Percentiles rank a stretch among this genome's conserved stretches.
These are phyloP conservation scores for Calamus simplicifolius DNA, from an alignment of 176 grass and related monocot species.

Conservation along the genomic window DNA sequence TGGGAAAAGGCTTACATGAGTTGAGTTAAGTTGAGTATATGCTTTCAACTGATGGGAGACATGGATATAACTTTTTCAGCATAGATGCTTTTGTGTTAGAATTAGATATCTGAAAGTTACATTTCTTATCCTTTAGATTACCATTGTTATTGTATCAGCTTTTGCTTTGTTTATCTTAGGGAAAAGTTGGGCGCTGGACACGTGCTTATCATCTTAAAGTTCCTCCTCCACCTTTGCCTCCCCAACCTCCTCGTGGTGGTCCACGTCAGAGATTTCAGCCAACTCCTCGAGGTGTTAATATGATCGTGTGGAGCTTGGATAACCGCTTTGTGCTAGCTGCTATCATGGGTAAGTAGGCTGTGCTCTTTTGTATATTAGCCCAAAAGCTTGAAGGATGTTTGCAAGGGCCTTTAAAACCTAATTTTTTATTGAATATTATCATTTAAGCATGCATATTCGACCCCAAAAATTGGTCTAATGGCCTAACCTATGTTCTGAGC, in stretches of 20 bases:
- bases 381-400: too few relatives aligned
- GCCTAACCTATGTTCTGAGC: too few relatives aligned
- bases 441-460: too few relatives aligned
- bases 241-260: constrained; percentile 74
- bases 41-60: too few relatives aligned
- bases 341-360: constrained; percentile 71
- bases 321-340: constrained; percentile 98
- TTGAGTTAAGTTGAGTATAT: too few relatives aligned
- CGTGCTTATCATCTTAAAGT: constrained; percentile 99
- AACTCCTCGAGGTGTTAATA: constrained; percentile 98
- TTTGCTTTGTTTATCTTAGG: constrained; percentile 38
- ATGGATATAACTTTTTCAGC: too few relatives aligned
- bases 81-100: too few relatives aligned
- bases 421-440: neutral
- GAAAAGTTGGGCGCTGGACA: constrained; percentile 92
- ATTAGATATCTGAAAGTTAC: neutral
- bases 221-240: constrained; percentile 87
- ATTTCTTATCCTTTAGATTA: constrained; percentile 11
- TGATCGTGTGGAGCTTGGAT: constrained; percentile 99
- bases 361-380: too few relatives aligned
- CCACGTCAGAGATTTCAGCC: constrained; percentile 93
- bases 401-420: too few relatives aligned
- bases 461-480: too few relatives aligned
- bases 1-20: too few relatives aligned
- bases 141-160: constrained; percentile 1